phyloP scores from a whole-genome alignment of 2,329 filamentous ascomycete species.

The Dactylellina haptotyla region DNA sequence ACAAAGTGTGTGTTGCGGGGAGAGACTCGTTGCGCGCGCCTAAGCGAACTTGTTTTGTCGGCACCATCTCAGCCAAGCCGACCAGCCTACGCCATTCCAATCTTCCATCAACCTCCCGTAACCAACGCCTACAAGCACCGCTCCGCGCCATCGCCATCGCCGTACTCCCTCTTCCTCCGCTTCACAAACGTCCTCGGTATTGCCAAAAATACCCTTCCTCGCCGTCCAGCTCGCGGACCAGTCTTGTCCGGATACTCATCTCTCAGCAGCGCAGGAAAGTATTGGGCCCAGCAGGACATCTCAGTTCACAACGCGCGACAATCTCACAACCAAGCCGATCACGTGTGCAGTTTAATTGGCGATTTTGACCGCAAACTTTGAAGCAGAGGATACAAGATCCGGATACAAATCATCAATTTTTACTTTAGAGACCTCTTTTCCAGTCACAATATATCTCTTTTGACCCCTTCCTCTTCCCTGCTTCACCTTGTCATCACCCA shows the following conservation, averaged over 20 bases:
- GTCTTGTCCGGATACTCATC: background rate
- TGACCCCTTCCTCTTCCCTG: conserved; percentile 23
- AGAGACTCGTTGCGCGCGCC: conserved; percentile 24
- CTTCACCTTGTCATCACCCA: conserved; percentile 11
- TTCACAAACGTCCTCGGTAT: background rate
- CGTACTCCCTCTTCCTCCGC: conserved; percentile 3
- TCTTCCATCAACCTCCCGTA: conserved; percentile 28
- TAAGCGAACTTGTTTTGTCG: conserved; percentile 44
- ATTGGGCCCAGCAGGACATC: background rate
- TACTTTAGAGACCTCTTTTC: conserved; percentile 8
- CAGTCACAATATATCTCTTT: conserved; percentile 3
- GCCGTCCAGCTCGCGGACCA: too few species aligned
- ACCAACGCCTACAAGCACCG: conserved; percentile 7
- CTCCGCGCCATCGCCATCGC: conserved; percentile 15
- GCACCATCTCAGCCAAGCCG: background rate
- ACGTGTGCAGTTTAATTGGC: conserved; percentile 31
- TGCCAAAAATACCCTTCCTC: background rate
- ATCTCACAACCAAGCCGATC: conserved; percentile 18
- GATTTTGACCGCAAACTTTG: background rate
- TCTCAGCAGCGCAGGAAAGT: background rate
- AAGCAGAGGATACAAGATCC: background rate
- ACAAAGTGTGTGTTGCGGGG: conserved; percentile 20
- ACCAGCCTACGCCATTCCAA: conserved; percentile 28
- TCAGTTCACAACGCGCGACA: conserved; percentile 34
- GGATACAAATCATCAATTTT: background rate